These are phyloP conservation scores for Fusarium dlaminii DNA, from an alignment of 2,329 filamentous ascomycete species.

Conservation along the genomic window DNA sequence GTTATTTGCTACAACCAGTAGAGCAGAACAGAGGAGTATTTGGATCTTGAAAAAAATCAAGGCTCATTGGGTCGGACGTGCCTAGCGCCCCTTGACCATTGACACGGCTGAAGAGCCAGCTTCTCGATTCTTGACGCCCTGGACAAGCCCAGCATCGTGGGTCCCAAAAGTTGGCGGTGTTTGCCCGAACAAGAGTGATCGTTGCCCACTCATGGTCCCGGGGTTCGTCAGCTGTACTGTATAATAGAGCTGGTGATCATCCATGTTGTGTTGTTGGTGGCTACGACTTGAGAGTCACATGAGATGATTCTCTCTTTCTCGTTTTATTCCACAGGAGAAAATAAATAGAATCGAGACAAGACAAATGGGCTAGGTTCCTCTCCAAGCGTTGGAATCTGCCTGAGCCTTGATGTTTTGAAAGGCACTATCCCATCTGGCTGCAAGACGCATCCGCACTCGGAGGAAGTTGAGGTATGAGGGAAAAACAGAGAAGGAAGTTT, in stretches of 20 bases:
- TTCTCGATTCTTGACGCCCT: constrained; percentile 29
- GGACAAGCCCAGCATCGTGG: constrained; percentile 29
- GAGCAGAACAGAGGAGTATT: neutral
- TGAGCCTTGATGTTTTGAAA: constrained; percentile 2
- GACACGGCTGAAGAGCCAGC: constrained; percentile 20
- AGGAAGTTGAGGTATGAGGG: constrained; percentile 21
- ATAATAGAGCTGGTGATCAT: neutral
- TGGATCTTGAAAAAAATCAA: neutral
- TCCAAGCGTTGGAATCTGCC: neutral
- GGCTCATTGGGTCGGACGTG: constrained; percentile 32
- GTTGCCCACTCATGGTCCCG: constrained; percentile 38
- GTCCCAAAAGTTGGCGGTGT: constrained; percentile 25
- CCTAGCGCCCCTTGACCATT: constrained; percentile 24
- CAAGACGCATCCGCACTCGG: constrained; percentile 29
- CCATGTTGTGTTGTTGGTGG: neutral
- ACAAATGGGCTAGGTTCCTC: neutral
- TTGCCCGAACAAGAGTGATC: constrained; percentile 30
- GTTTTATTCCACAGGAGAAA: neutral
- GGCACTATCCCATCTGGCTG: constrained; percentile 4
- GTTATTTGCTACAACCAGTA: neutral
- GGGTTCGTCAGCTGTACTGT: constrained; percentile 37
- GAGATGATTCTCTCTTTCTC: neutral
- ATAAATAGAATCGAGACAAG: neutral
- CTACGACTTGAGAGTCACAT: neutral
- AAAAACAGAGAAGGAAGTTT: constrained; percentile 20